Percentiles rank a stretch among this genome's conserved stretches.
phyloP scores from a whole-genome alignment of 2,329 filamentous ascomycete species.

The Microthyrium microscopicum region DNA sequence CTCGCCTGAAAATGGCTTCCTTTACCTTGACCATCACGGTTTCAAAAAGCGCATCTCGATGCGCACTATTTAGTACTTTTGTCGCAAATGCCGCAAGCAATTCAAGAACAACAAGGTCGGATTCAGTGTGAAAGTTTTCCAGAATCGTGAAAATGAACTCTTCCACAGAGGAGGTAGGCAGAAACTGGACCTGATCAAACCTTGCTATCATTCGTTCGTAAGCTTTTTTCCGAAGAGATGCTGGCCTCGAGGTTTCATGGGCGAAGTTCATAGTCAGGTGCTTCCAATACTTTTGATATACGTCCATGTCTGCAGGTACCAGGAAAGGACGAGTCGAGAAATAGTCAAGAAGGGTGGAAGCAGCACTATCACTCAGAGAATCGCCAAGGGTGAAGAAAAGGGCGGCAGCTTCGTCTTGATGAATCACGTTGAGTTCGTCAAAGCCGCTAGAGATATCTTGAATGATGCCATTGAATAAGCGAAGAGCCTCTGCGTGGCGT shows the following conservation, averaged over 20 bases:
- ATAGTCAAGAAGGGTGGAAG: constrained; percentile 47
- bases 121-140: constrained; percentile 43
- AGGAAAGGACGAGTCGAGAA: constrained; percentile 54
- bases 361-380: constrained; percentile 47
- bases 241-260: constrained; percentile 41
- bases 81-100: constrained; percentile 48
- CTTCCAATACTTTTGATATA: too few species aligned
- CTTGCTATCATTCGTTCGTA: too few species aligned
- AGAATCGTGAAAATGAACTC: constrained; percentile 46
- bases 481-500: neutral
- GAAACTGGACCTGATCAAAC: constrained; percentile 34
- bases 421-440: constrained; percentile 36
- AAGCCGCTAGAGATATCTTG: neutral
- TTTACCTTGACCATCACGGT: constrained; percentile 6
- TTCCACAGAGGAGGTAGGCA: constrained; percentile 41
- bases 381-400: constrained; percentile 48
- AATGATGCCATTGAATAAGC: constrained; percentile 1
- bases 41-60: constrained; percentile 39
- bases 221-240: constrained; percentile 39
- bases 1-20: constrained; percentile 3
- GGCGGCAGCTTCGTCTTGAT: constrained; percentile 47
- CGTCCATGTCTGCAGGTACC: constrained; percentile 49
- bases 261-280: constrained; percentile 48
- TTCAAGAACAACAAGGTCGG: constrained; percentile 47
- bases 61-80: constrained; percentile 44